Evolutionary conservation across 352 stramenopile species (phyloP).

Genomic region (Phytopythium oedochilum): DNA sequence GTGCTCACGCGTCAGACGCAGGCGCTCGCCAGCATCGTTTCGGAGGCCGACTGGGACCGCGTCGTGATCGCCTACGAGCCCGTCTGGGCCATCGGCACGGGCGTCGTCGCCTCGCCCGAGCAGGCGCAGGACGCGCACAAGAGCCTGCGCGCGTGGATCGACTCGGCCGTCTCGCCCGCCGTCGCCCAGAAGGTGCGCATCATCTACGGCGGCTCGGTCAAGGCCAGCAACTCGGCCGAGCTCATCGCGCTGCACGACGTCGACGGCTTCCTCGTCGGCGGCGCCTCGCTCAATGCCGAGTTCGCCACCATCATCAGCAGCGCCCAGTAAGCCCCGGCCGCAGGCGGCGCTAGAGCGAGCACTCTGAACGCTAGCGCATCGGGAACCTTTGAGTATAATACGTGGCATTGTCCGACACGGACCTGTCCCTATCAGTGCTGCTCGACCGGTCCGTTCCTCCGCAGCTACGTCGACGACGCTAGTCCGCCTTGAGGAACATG

Average conservation of each 20-base stretch:
- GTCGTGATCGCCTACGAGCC: constrained; percentile 95
- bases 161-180: constrained; percentile 34
- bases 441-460: too few species aligned
- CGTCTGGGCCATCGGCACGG: constrained; percentile 95
- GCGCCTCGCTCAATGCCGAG: constrained; percentile 85
- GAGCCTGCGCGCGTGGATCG: constrained; percentile 66
- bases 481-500: constrained; percentile 54
- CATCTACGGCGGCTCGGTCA: constrained; percentile 89
- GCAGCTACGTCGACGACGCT: too few species aligned
- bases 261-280: constrained; percentile 90
- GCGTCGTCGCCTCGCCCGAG: constrained; percentile 89
- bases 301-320: constrained; percentile 83
- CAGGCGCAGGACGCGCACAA: constrained; percentile 90
- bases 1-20: constrained; percentile 93
- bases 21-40: constrained; percentile 80
- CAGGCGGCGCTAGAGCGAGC: too few species aligned
- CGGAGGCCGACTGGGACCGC: constrained; percentile 50
- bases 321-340: constrained; percentile 35
- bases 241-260: constrained; percentile 75
- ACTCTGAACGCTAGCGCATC: neutral
- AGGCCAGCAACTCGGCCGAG: constrained; percentile 74
- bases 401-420: neutral
- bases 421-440: too few species aligned
- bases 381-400: neutral
- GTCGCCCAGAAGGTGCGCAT: constrained; percentile 70